A percentile compares a stretch with the other conserved stretches of the same genome.
Conservation (phyloP, 345 rosid species). For the Sisymbrium irio region DNA sequence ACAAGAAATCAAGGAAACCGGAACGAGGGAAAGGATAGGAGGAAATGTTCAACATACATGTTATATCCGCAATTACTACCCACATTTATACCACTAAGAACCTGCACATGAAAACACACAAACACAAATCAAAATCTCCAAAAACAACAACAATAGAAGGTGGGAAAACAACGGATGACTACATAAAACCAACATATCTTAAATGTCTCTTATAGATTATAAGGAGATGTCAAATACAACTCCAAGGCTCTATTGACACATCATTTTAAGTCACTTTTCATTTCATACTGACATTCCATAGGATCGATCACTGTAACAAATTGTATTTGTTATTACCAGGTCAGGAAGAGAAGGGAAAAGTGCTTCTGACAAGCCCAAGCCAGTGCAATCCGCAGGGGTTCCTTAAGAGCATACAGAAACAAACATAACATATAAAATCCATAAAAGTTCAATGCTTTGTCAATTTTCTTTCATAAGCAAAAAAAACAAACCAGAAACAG, state of each 20-base stretch:
- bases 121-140: constrained; percentile 19
- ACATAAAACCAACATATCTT: neutral
- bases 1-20: neutral
- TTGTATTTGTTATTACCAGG: constrained; percentile 68
- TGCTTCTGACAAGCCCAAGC: constrained; percentile 64
- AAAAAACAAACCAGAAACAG: constrained; percentile 59
- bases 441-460: neutral
- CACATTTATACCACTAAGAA: constrained; percentile 87
- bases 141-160: neutral
- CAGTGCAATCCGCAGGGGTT: constrained; percentile 91
- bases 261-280: neutral
- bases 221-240: neutral
- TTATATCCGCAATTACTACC: constrained; percentile 96
- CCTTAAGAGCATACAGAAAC: constrained; percentile 44
- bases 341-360: constrained; percentile 78
- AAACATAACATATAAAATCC: neutral
- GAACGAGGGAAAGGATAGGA: neutral
- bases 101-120: constrained; percentile 45
- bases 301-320: too few relatives aligned
- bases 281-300: neutral
- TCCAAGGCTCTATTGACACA: neutral
- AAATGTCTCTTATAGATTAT: neutral
- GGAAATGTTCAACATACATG: constrained; percentile 47
- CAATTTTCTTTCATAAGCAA: neutral
- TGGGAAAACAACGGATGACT: neutral